Evolutionary conservation across 139 green algal genomes (phyloP).

Genomic region (Spirogloea muscicola): DNA sequence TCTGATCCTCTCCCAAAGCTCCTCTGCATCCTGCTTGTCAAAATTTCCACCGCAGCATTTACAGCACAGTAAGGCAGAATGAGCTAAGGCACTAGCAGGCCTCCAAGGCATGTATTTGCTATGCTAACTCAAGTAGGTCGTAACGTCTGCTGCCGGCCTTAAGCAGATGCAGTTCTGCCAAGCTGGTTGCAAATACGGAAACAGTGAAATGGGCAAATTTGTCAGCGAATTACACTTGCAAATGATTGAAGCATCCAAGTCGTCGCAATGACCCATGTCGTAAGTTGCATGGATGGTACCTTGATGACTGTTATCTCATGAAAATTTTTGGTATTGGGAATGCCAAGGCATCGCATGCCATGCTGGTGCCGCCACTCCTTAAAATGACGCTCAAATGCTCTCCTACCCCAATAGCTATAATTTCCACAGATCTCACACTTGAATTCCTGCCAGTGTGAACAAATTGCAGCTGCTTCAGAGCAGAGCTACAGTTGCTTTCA

Average conservation of each 20-base stretch:
- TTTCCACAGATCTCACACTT: conserved; percentile 97
- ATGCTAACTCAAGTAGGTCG: too few relatives aligned
- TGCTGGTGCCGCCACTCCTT: conserved; percentile 78
- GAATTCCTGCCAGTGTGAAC: conserved; percentile 61
- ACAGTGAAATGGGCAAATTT: neutral
- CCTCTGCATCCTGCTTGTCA: conserved; percentile 69
- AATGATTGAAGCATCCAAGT: neutral
- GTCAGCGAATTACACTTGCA: neutral
- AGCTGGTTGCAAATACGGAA: neutral
- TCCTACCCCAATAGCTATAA: conserved; percentile 80
- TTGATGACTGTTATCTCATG: conserved; percentile 63
- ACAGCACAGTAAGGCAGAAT: neutral
- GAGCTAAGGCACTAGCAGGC: neutral
- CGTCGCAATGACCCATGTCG: neutral
- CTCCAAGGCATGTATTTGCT: too few relatives aligned
- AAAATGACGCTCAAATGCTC: conserved; percentile 95
- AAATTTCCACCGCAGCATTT: neutral
- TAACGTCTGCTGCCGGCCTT: too few relatives aligned
- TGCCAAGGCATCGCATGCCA: conserved; percentile 88
- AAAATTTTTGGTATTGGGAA: conserved; percentile 95
- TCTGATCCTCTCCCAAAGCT: conserved; percentile 78
- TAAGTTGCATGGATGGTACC: too few relatives aligned
- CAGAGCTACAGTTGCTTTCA: neutral
- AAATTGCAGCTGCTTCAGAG: conserved; percentile 88
- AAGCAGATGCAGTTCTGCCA: neutral